phyloP scores from a whole-genome alignment of 306 rosid species.

The Delonix regia region DNA sequence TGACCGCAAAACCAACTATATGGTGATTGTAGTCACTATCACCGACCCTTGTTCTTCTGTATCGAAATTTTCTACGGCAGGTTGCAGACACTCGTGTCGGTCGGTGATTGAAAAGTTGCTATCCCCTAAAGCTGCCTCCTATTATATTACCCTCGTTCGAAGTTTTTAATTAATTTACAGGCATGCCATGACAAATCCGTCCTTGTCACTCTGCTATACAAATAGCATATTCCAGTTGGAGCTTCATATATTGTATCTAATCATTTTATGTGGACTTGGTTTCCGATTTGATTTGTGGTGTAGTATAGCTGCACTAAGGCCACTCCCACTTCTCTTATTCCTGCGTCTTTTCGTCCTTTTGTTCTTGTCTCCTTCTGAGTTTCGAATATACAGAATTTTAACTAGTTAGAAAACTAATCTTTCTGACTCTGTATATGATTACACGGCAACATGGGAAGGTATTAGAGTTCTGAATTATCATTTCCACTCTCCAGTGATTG shows the following conservation, averaged over 20 bases:
- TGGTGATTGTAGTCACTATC: background rate
- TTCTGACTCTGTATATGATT: background rate
- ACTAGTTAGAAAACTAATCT: background rate
- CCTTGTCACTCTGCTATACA: background rate
- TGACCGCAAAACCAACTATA: too few relatives aligned
- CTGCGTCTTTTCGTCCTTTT: background rate
- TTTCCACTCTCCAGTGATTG: too few relatives aligned
- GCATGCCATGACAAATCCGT: conserved; percentile 18
- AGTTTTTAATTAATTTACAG: too few relatives aligned
- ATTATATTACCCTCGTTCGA: too few relatives aligned
- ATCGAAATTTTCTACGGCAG: background rate
- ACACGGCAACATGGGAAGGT: background rate
- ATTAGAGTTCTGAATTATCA: background rate
- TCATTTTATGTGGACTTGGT: background rate
- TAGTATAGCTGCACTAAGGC: background rate
- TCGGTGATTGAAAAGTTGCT: too few relatives aligned
- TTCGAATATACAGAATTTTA: background rate
- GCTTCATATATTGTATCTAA: too few relatives aligned
- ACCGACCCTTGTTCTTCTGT: background rate
- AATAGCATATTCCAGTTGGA: background rate
- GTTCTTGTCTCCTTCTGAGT: background rate
- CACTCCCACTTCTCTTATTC: background rate
- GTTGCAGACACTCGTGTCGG: too few relatives aligned
- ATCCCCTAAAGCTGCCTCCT: too few relatives aligned
- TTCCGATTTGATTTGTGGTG: background rate